Base-by-base conservation (phyloP, 148 eudicot genomes). In the Arctostaphylos glauca region DNA sequence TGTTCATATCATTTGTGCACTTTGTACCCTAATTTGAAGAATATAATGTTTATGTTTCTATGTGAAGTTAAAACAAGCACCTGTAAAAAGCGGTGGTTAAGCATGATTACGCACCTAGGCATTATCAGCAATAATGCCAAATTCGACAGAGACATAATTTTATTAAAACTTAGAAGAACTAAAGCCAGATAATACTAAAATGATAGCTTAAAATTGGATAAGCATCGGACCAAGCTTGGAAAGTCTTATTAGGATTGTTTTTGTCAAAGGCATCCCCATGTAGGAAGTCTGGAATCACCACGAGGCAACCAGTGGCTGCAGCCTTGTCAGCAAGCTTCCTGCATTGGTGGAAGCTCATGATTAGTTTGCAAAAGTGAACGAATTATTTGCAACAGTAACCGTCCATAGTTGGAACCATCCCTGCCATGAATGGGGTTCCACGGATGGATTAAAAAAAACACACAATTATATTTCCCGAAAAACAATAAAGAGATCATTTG, bases 251-350 rank as follows among this genome's bases (percentile, higher is more conserved):
- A 64, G 70, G 70, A 64, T 64, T 64, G 41, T 41, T 64, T 64
- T 64, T 64, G 70, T 64, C 70, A 64, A 64, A 85, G 21, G 94
- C 93, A 25, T 94, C 95, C 43, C 94, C 97, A 54, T 84, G 85
- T 55, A 92, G 74, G 82, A 92, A 91, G 83, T 94, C 95, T 2
- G 97, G 97, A 25, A 88, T 95, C 52, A 91, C 89, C 25, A 89
- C 92, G 83, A 83, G 91, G 87, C 82, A 94, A 60, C 97, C 97
- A 77, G 91, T 87, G 70, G 80, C 87, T 6, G 91, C 92, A 58
- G 89, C 91, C 89, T 91, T 91, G 79, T 94, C 97, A 15, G 97
- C 93, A 48, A 93, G 86, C 80, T 83, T 90, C 90, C 96, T 93
- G 59, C 47, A 76, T 16, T 47, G 76, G 49, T 62, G 25, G 55